phyloP scores from a whole-genome alignment of 2,329 filamentous ascomycete genomes.

The Xylariales sp. region DNA sequence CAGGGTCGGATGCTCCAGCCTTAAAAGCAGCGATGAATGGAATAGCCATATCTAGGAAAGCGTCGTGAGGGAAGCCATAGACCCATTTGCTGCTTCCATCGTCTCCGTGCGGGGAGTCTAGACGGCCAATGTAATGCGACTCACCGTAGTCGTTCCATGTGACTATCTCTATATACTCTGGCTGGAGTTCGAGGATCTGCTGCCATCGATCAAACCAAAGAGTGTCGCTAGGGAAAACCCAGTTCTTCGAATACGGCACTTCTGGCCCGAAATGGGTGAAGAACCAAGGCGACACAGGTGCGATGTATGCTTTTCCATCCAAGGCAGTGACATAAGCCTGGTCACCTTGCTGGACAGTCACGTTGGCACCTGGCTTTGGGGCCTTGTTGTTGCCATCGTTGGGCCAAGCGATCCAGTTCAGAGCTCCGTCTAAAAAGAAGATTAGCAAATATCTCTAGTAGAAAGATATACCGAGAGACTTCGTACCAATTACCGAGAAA shows the following conservation, averaged over 20 bases:
- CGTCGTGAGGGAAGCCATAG: too few species aligned
- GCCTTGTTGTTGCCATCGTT: conserved; percentile 62
- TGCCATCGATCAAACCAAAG: conserved; percentile 62
- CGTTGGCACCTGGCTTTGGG: conserved; percentile 52
- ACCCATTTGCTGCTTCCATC: too few species aligned
- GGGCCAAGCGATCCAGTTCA: conserved; percentile 61
- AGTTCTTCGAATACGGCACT: conserved; percentile 65
- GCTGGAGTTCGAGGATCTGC: too few species aligned
- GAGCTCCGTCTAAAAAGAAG: conserved; percentile 55
- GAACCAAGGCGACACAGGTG: conserved; percentile 70
- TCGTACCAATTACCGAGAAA: conserved; percentile 44
- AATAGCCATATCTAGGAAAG: too few species aligned
- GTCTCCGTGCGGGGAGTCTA: too few species aligned
- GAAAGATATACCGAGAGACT: background rate
- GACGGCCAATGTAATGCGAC: too few species aligned
- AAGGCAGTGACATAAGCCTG: conserved; percentile 34
- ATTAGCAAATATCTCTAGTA: background rate
- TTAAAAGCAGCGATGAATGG: too few species aligned
- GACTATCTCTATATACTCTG: too few species aligned
- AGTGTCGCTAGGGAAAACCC: conserved; percentile 71
- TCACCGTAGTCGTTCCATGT: too few species aligned
- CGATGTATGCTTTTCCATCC: conserved; percentile 55
- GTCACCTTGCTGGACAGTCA: conserved; percentile 53
- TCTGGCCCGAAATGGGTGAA: conserved; percentile 62
- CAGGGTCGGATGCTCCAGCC: too few species aligned